Evolutionary conservation across 176 grass and related monocot genomes (phyloP).

Genomic region (Musa itinerans): DNA sequence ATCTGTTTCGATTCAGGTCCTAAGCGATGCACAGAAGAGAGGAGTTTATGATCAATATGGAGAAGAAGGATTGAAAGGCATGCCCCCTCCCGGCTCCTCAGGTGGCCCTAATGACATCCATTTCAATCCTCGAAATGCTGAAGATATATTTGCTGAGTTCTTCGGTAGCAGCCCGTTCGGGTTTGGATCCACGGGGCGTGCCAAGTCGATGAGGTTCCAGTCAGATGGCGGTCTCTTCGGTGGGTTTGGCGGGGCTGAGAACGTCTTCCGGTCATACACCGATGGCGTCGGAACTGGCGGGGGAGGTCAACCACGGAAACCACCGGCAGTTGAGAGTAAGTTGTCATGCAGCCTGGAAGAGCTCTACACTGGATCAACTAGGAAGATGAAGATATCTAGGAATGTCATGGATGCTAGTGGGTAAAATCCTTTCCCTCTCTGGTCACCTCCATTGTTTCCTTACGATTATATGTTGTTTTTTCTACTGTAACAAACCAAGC

Average conservation of each 20-base stretch:
- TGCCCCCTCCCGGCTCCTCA: constrained; percentile 10
- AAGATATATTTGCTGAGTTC: constrained; percentile 82
- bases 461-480: neutral
- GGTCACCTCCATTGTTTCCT: neutral
- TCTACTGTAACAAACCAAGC: neutral
- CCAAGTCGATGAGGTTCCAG: constrained; percentile 25
- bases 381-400: constrained; percentile 73
- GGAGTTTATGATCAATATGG: constrained; percentile 61
- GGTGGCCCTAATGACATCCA: neutral
- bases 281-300: neutral
- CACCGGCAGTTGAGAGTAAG: constrained; percentile 48
- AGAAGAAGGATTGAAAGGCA: constrained; percentile 45
- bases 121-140: constrained; percentile 22
- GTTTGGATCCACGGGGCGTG: constrained; percentile 28
- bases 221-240: constrained; percentile 26
- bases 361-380: constrained; percentile 60
- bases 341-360: constrained; percentile 79
- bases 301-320: constrained; percentile 1
- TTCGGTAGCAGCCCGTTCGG: constrained; percentile 61
- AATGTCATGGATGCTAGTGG: constrained; percentile 40
- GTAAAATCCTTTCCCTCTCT: constrained; percentile 17
- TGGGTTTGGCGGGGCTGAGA: constrained; percentile 12
- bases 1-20: constrained; percentile 28
- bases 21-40: constrained; percentile 56
- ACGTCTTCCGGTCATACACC: constrained; percentile 11